These are phyloP conservation scores for Botryotinia globosa DNA, from an alignment of 2,329 filamentous ascomycete species.

Conservation along the genomic window DNA sequence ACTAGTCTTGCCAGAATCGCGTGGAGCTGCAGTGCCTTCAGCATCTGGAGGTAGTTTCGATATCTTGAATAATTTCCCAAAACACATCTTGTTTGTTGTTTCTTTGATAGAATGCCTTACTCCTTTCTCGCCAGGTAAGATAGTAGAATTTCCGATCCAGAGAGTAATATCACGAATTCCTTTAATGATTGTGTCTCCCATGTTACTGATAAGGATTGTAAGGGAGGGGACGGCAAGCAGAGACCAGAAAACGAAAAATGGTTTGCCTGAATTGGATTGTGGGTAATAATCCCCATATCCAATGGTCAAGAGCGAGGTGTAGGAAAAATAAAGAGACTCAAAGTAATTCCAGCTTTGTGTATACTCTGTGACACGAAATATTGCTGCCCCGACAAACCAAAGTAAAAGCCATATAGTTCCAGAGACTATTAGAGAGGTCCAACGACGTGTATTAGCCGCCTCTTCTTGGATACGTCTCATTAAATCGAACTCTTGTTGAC, in stretches of 20 bases:
- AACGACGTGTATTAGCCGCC: constrained; percentile 64
- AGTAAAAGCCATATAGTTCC: constrained; percentile 66
- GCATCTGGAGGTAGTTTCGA: constrained; percentile 45
- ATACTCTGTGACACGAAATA: constrained; percentile 60
- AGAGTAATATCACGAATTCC: constrained; percentile 55
- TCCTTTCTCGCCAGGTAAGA: constrained; percentile 55
- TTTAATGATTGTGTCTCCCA: constrained; percentile 79
- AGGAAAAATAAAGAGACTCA: constrained; percentile 79
- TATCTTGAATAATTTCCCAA: constrained; percentile 45
- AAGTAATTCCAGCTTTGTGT: constrained; percentile 69
- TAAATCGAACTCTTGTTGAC: constrained; percentile 68
- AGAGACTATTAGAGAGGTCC: constrained; percentile 70
- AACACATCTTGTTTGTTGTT: constrained; percentile 44
- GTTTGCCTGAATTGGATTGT: constrained; percentile 71
- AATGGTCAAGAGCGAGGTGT: constrained; percentile 78
- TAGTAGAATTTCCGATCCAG: constrained; percentile 56
- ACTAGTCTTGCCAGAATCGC: constrained; percentile 26
- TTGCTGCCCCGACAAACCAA: constrained; percentile 75
- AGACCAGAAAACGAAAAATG: constrained; percentile 94
- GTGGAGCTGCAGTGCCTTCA: constrained; percentile 38
- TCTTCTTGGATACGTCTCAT: constrained; percentile 77
- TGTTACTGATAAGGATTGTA: constrained; percentile 80
- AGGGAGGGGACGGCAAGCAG: constrained; percentile 82
- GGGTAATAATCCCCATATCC: constrained; percentile 82
- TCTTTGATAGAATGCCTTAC: constrained; percentile 48